Evolutionary conservation across 2,329 filamentous ascomycete genomes (phyloP).

Genomic region (Dichotomopilus funicola): DNA sequence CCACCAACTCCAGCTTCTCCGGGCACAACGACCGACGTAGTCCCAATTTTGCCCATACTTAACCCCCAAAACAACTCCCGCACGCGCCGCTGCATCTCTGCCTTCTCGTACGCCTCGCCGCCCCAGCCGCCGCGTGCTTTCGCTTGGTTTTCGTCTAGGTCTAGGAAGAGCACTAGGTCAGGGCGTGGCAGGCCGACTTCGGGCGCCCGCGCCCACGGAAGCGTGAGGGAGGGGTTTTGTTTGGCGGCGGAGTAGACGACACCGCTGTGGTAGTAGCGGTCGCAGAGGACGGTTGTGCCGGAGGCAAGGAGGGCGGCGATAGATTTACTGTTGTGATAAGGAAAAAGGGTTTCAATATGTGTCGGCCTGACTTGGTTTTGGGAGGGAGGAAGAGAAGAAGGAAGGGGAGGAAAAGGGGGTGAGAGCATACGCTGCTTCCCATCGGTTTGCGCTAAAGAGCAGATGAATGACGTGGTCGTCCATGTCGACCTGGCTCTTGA

Average conservation of each 20-base stretch:
- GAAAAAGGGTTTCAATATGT: neutral
- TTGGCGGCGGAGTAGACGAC: constrained; percentile 92
- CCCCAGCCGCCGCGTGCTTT: constrained; percentile 79
- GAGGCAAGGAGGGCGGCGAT: constrained; percentile 49
- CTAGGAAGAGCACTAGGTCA: constrained; percentile 81
- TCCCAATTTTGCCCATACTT: constrained; percentile 40
- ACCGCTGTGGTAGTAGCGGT: constrained; percentile 93
- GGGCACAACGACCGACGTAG: constrained; percentile 20
- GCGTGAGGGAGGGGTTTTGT: constrained; percentile 58
- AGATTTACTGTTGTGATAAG: constrained; percentile 34
- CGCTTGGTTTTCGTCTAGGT: constrained; percentile 68
- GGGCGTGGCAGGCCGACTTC: constrained; percentile 83
- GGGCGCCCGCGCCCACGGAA: constrained; percentile 76
- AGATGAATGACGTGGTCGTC: constrained; percentile 88
- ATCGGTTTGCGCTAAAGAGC: constrained; percentile 84
- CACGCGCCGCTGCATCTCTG: constrained; percentile 74
- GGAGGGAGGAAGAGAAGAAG: neutral
- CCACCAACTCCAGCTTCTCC: constrained; percentile 10
- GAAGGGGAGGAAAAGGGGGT: neutral
- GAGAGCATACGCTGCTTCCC: constrained; percentile 60
- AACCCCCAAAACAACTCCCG: constrained; percentile 63
- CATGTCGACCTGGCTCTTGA: constrained; percentile 64
- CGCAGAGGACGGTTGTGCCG: constrained; percentile 74
- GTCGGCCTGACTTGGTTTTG: neutral
- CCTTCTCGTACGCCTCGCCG: constrained; percentile 79